These are phyloP conservation scores for Candida dubliniensis DNA, from an alignment of 1,139 yeast species.

Conservation along the genomic window DNA sequence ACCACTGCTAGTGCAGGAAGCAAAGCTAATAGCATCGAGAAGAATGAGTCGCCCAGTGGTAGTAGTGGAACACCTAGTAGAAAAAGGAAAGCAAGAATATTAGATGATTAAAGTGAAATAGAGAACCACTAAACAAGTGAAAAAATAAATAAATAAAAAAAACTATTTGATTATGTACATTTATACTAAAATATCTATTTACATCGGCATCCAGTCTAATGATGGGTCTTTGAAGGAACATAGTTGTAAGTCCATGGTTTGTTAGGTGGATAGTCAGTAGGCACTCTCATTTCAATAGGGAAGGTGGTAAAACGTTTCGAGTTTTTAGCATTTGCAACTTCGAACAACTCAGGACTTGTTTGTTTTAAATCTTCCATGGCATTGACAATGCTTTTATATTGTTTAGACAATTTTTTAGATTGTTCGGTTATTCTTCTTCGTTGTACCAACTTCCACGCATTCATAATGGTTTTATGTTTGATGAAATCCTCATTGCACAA, in stretches of 20 bases:
- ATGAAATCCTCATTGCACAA: constrained; percentile 78
- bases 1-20: constrained; percentile 10
- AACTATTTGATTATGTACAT: background rate
- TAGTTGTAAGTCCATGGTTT: constrained; percentile 77
- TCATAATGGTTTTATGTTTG: constrained; percentile 79
- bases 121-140: background rate
- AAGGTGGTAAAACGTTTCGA: constrained; percentile 42
- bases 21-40: constrained; percentile 3
- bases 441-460: constrained; percentile 75
- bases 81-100: constrained; percentile 34
- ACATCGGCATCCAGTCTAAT: constrained; percentile 6
- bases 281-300: constrained; percentile 80
- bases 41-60: constrained; percentile 6
- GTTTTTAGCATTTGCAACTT: constrained; percentile 41
- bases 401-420: constrained; percentile 52
- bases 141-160: background rate
- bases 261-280: constrained; percentile 90
- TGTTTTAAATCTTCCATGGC: constrained; percentile 75
- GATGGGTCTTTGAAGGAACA: constrained; percentile 15
- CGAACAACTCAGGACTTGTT: constrained; percentile 47
- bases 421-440: constrained; percentile 48
- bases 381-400: constrained; percentile 61
- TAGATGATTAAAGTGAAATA: constrained; percentile 36
- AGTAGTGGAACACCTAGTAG: constrained; percentile 32
- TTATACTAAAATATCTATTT: constrained; percentile 9